A percentile compares a stretch with the other conserved stretches of the same genome.
Conservation (phyloP, 768 basidiomycete species). For the Mycena crocata region DNA sequence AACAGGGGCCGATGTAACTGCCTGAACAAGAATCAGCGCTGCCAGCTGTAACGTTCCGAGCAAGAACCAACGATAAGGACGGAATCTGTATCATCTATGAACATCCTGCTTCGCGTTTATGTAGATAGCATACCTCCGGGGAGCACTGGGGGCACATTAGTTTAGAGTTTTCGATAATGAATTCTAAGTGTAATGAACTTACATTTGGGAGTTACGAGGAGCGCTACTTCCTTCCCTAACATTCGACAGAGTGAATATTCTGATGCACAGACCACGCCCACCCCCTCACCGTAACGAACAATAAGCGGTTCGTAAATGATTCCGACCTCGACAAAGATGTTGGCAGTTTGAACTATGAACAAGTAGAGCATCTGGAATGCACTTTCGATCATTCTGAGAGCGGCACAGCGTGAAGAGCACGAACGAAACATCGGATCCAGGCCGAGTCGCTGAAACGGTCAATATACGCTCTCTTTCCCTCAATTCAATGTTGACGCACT, state of each 20-base stretch:
- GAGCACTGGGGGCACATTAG: neutral
- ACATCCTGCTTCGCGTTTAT: neutral
- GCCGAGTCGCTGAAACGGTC: neutral
- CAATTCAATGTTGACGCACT: constrained; percentile 5
- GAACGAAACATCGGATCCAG: constrained; percentile 14
- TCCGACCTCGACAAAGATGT: constrained; percentile 16
- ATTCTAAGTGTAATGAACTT: neutral
- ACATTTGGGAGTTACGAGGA: constrained; percentile 6
- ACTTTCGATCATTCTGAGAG: neutral
- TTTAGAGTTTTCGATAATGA: neutral
- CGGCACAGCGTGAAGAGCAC: neutral
- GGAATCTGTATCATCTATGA: neutral
- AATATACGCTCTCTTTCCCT: too few species aligned
- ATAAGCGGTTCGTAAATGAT: constrained; percentile 26
- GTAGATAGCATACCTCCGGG: constrained; percentile 5
- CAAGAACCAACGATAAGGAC: constrained; percentile 18
- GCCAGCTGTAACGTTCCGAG: neutral
- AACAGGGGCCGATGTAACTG: constrained; percentile 20
- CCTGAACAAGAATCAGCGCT: neutral
- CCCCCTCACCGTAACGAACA: constrained; percentile 15
- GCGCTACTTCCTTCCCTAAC: neutral
- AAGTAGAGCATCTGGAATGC: constrained; percentile 27
- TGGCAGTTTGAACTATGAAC: constrained; percentile 16
- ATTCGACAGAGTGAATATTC: neutral
- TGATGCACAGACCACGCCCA: neutral